Conservation (phyloP, 257 asterid genomes). For the Ajuga chamaepitys region DNA sequence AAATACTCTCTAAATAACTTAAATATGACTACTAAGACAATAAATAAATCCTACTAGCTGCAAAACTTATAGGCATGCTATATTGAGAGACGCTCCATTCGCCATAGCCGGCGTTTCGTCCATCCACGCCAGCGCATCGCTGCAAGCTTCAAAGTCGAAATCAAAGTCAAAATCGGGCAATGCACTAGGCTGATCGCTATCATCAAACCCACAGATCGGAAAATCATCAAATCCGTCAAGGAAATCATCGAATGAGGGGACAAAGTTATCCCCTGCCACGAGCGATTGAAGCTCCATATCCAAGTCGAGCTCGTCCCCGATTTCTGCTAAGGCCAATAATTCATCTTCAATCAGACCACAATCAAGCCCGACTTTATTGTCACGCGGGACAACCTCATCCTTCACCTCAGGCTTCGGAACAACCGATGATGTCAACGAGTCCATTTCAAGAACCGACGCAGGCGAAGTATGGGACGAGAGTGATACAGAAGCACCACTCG, state of each 20-base stretch:
- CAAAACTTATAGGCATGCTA: slow-evolving; percentile 92
- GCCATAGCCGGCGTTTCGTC: slow-evolving; percentile 38
- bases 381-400: background rate
- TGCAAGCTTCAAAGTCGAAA: slow-evolving; percentile 46
- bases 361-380: background rate
- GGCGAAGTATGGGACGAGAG: slow-evolving; percentile 43
- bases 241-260: slow-evolving; percentile 35
- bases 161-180: slow-evolving; percentile 60
- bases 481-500: slow-evolving; percentile 36
- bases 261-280: slow-evolving; percentile 17
- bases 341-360: slow-evolving; percentile 20
- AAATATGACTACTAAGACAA: background rate
- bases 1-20: slow-evolving; percentile 22
- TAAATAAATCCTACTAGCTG: slow-evolving; percentile 24
- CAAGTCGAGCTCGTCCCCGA: slow-evolving; percentile 48
- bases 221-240: slow-evolving; percentile 33
- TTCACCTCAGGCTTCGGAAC: slow-evolving; percentile 11
- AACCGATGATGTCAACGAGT: slow-evolving; percentile 26
- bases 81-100: slow-evolving; percentile 46
- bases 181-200: slow-evolving; percentile 11
- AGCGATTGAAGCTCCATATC: slow-evolving; percentile 46
- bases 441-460: slow-evolving; percentile 47
- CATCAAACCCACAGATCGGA: slow-evolving; percentile 37
- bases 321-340: slow-evolving; percentile 29
- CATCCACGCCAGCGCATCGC: slow-evolving; percentile 41